Conservation (phyloP, 139 green algal species). For the Edaphochlamys debaryana region DNA sequence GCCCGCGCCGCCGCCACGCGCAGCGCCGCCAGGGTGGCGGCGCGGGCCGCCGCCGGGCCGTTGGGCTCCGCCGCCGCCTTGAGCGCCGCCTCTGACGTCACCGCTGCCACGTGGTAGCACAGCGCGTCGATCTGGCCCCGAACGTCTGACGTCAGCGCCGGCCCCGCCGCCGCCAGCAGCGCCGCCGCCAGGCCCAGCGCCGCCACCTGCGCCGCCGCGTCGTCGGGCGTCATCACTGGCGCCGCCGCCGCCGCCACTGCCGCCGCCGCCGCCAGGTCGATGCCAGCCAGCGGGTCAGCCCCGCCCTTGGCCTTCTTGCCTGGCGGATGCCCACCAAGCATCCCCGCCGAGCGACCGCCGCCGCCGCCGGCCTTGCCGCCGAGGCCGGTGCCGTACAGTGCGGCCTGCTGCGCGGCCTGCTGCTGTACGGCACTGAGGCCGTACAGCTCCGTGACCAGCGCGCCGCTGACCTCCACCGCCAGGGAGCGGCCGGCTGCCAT, state of each 20-base stretch:
- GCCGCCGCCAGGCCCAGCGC: conserved; percentile 14
- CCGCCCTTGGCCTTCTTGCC: conserved; percentile 26
- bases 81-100: conserved; percentile 32
- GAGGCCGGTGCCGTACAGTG: conserved; percentile 4
- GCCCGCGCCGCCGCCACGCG: conserved; percentile 54
- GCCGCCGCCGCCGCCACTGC: conserved; percentile 16
- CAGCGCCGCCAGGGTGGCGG: conserved; percentile 14
- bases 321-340: background rate
- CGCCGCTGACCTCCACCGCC: conserved; percentile 32
- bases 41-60: background rate
- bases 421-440: conserved; percentile 39
- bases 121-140: conserved; percentile 59
- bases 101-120: conserved; percentile 55
- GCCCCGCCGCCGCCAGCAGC: conserved; percentile 30
- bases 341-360: background rate
- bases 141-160: conserved; percentile 44
- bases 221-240: background rate
- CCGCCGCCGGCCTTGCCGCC: background rate
- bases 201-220: conserved; percentile 24
- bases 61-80: background rate
- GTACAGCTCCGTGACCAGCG: conserved; percentile 60
- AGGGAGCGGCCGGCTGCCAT: conserved; percentile 44
- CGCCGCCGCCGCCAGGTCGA: conserved; percentile 15
- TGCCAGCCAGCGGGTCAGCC: conserved; percentile 22
- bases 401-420: background rate